Base-by-base conservation (phyloP, 179 eudicot species). In the Spinacia oleracea region DNA sequence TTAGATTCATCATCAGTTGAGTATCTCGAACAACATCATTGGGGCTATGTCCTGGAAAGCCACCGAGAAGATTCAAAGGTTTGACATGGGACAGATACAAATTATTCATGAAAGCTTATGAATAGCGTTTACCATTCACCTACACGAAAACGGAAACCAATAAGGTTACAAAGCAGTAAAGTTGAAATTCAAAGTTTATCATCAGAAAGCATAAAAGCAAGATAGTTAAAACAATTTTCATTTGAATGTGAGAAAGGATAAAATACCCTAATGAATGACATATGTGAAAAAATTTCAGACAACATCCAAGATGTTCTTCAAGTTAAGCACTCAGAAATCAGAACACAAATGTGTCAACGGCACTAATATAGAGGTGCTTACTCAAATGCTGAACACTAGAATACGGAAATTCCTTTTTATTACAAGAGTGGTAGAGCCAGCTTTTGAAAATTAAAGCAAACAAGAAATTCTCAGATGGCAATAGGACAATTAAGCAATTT, bases 91-190 rank as follows among this genome's bases (percentile, higher is more conserved):
- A 43, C 25, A 8, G 8, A 58, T 45, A 56, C 35, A 9, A 14
- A 66, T 56, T 56, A 81, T 51, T 82, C 65, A 35, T 42, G 9
- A 12, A 68, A 58, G 70, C 69, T 55, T 35, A 56, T 15, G 12
- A 62, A 43, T 55, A 77, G 51, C 16, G 18, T 56, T 63, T 27
- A 21, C 12, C 25, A 14, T 45, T 63, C 62, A 82, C 75, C 84
- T 81, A 55, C 75, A 63, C 60, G 58, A 18, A 16, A 63, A 23
- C 5, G 48, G 34, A 38, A 63, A 32, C 46, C 69, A 45, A 62
- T 59, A 48, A 69, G 73, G 80, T 73, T 65, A 78, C 6, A 14
- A 14, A 55, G 32, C 73, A 72, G 48, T 18, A 34, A 29, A n/a
- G 45, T 70, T 35, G 42, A 48, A 32, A 23, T 58, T 15, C 63